Base-by-base conservation (phyloP, 495 filamentous ascomycete genomes). In the Neurospora sp. region DNA sequence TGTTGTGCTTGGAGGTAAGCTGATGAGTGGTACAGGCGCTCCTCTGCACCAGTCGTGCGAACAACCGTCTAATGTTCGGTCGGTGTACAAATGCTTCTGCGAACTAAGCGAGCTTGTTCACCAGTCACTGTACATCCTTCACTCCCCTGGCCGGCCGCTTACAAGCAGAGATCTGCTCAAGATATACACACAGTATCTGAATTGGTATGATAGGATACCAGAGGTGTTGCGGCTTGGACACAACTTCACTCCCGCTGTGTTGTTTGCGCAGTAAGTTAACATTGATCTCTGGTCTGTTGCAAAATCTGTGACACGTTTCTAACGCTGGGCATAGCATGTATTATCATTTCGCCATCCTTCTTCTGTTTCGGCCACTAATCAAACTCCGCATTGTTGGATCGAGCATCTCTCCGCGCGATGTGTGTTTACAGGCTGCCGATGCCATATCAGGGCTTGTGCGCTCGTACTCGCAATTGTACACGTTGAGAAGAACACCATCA, bases 31-130 rank as follows among this genome's bases (percentile, higher is more conserved):
- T 9, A 61, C 70, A 85, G 84, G 83, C 27, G 80, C 82, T 16
- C 86, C 85, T 59, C 75, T 85, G 9, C 83, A 85, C 66, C 81
- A 80, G 69, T 83, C 83, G 5, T 87, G 82, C 74, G 84, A 84
- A 46, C 85, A 88, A 73, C 85, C 86, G 0, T 87, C 84, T 12
- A 88, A 87, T 71, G 85, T 88, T 37, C 80, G 86, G 39, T 89
- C 87, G 41, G 85, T 89, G 12, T 88, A 88, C 75, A 87, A 86
- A 73, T 87, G 87, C 53, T 89, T 90, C 72, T 89, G 87, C 75
- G 87, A 88, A 73, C 85, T 92, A 41, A 90, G 89, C 71, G 90
- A 92, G 78, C 86, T 92, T 12, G 86, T 91, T 5, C 89, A 91
- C 71, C 85, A 91, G 75, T 86, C 87, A 12, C 78, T 91, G n/a